Evolutionary conservation across 805 yeast genomes (phyloP).

Genomic region (Yamadazyma laniorum): DNA sequence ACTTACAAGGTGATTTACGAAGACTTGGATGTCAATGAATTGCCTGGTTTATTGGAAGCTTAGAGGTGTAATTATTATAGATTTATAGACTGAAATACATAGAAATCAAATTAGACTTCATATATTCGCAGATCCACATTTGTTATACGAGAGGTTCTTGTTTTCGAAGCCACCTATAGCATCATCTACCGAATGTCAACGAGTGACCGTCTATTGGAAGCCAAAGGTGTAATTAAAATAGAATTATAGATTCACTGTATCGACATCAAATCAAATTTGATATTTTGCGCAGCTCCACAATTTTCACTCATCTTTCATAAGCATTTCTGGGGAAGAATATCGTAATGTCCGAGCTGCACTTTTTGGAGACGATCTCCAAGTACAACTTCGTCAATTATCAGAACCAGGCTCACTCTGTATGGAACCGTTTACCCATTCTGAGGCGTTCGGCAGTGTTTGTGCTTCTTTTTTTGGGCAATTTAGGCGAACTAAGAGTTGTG

Average conservation of each 20-base stretch:
- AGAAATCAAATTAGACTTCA: too few relatives aligned
- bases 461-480: slow-evolving; percentile 66
- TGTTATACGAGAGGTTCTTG: too few relatives aligned
- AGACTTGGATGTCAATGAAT: slow-evolving; percentile 65
- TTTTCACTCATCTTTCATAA: too few relatives aligned
- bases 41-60: slow-evolving; percentile 63
- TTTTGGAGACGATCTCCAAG: slow-evolving; percentile 22
- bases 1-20: slow-evolving; percentile 84
- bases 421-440: slow-evolving; percentile 62
- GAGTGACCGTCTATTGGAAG: too few relatives aligned
- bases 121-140: too few relatives aligned
- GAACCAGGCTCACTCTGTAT: slow-evolving; percentile 37
- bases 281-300: slow-evolving; percentile 1
- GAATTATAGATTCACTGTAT: not conserved
- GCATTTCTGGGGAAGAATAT: too few relatives aligned
- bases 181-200: too few relatives aligned
- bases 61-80: too few relatives aligned
- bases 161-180: too few relatives aligned
- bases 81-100: slow-evolving; percentile 3
- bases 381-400: slow-evolving; percentile 34
- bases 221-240: too few relatives aligned
- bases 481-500: slow-evolving; percentile 74
- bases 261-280: not conserved
- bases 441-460: slow-evolving; percentile 81
- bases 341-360: too few relatives aligned